phyloP scores from a whole-genome alignment of 768 basidiomycete species.

The Hypholoma sublateritium region DNA sequence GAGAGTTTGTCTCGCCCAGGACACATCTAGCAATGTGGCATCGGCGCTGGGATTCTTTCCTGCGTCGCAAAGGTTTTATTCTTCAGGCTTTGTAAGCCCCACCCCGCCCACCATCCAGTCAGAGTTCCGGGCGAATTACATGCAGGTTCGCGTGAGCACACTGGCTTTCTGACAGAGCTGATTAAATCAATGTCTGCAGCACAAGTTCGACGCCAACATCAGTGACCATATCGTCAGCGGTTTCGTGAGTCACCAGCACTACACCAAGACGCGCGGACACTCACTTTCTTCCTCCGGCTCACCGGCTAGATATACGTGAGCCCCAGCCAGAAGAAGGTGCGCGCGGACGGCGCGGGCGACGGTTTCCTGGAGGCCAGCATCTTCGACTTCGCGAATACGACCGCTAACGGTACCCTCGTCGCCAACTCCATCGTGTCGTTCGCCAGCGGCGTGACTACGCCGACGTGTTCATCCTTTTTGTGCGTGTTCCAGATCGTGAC shows the following conservation, averaged over 20 bases:
- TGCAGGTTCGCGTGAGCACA: constrained; percentile 8
- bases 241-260: constrained; percentile 9
- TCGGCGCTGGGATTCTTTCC: background rate
- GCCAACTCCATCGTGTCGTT: constrained; percentile 23
- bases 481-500: constrained; percentile 5
- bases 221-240: constrained; percentile 18
- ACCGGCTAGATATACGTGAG: constrained; percentile 24
- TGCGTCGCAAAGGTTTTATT: constrained; percentile 14
- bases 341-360: constrained; percentile 24
- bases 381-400: constrained; percentile 27
- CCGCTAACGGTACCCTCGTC: constrained; percentile 23
- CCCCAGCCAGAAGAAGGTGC: constrained; percentile 23
- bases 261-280: background rate
- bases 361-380: constrained; percentile 22
- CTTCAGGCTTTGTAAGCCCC: constrained; percentile 14
- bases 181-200: constrained; percentile 3
- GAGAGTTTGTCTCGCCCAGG: too few species aligned
- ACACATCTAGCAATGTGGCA: background rate
- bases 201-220: constrained; percentile 20
- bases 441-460: constrained; percentile 16
- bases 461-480: constrained; percentile 26
- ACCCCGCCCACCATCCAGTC: constrained; percentile 15
- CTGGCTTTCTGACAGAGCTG: background rate
- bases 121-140: constrained; percentile 20
- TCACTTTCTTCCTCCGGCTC: background rate